Evolutionary conservation across 2,329 filamentous ascomycete species (phyloP), one percentile per base, ranked within the genome.

Genomic region (Apiospora kogelbergensis): DNA sequence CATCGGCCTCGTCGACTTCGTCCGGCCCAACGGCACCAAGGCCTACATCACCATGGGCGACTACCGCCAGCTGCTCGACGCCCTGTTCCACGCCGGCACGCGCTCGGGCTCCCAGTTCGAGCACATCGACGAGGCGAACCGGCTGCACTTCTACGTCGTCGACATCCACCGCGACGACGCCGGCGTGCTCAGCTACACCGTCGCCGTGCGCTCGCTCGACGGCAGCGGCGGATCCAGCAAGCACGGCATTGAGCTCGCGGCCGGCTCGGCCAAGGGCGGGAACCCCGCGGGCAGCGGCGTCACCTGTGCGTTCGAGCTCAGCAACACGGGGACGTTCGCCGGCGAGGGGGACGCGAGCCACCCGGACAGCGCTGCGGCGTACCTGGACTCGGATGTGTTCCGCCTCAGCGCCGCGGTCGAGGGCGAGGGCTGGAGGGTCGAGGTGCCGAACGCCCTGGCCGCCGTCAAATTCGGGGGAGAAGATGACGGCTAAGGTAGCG

Each of bases 1-100:
- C 68, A 84, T 87, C 64, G 74, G 78, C 11, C 79, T 86, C 0
- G 76, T 86, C 6, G 85, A 87, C 72, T 88, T 86, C 71, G 77
- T 81, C 72, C 78, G 81, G 0, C 85, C 85, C 1, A 82, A 86
- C 66, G 85, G 85, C 30, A 83, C 82, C 0, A 76, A 80, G 1
- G 75, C 80, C 11, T 84, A 82, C 77, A 79, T 85, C 71, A 85
- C 83, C 3, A 76, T 86, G 41, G 85, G 85, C 22, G 85, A 88
- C 73, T 87, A 87, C 72, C 80, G 85, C 6, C 85, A 88, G 71
- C 76, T 88, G 0, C 81, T 82, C 1, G 85, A 88, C 70, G 85
- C 85, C 2, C 77, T 88, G 20, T 88, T 87, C 79, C 85, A 88
- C 71, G 84, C 84, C 0, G 85, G 85, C 13, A 86, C 85, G 0